Percentiles rank a stretch among this genome's conserved stretches.
Evolutionary conservation across 2,329 filamentous ascomycete genomes (phyloP).

Genomic region (Fusarium sp.): DNA sequence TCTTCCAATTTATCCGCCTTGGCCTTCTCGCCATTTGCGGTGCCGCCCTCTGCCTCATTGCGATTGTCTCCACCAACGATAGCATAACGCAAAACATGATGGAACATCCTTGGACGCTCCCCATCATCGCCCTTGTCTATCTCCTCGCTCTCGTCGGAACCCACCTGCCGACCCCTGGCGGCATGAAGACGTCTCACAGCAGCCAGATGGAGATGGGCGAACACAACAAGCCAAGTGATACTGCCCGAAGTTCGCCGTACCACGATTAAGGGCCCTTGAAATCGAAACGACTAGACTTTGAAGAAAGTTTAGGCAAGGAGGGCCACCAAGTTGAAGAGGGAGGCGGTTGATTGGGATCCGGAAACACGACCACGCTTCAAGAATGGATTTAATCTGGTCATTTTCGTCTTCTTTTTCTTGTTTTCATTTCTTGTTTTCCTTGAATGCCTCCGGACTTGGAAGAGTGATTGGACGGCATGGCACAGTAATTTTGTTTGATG

Average conservation of each 20-base stretch:
- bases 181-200: background rate
- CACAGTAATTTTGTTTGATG: background rate
- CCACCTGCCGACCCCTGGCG: background rate
- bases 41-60: background rate
- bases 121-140: background rate
- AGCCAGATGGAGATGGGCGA: background rate
- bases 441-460: background rate
- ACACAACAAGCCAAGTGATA: background rate
- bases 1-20: background rate
- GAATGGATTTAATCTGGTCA: background rate
- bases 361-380: background rate
- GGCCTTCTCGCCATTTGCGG: background rate
- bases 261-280: background rate
- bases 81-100: background rate
- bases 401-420: background rate
- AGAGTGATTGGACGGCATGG: background rate
- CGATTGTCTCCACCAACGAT: background rate
- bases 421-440: background rate
- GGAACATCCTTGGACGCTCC: rapidly evolving
- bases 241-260: background rate
- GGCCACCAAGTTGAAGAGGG: background rate
- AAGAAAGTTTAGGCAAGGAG: background rate
- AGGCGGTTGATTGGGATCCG: background rate
- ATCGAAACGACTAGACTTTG: background rate
- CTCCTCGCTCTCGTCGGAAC: background rate